A percentile compares a stretch with the other conserved stretches of the same genome.
phyloP scores from a whole-genome alignment of 2,329 filamentous ascomycete species.

The Dendrostoma leiphaemia region DNA sequence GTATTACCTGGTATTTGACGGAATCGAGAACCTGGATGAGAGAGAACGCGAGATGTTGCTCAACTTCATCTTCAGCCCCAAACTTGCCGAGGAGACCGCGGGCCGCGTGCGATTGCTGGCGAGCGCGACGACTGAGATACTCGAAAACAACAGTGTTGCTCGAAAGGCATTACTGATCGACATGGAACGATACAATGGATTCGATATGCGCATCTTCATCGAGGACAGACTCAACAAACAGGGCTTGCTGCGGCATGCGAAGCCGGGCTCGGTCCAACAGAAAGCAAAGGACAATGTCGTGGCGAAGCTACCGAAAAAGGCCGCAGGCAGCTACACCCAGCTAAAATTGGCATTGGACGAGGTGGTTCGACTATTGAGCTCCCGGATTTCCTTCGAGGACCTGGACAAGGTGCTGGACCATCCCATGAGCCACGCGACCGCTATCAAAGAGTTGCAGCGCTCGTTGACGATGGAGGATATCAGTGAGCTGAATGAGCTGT shows the following conservation, averaged over 20 bases:
- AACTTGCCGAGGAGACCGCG: constrained; percentile 8
- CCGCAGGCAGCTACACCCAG: constrained; percentile 21
- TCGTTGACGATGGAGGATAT: constrained; percentile 24
- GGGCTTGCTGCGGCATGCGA: constrained; percentile 20
- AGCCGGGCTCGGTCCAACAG: constrained; percentile 21
- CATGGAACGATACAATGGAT: constrained; percentile 21
- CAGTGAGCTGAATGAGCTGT: constrained; percentile 25
- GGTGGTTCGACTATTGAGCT: constrained; percentile 21
- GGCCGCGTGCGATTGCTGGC: constrained; percentile 22
- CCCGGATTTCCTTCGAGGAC: constrained; percentile 19
- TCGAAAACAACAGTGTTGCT: background rate
- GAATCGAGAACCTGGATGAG: constrained; percentile 23
- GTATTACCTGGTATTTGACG: constrained; percentile 26
- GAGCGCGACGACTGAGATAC: constrained; percentile 19
- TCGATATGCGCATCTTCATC: constrained; percentile 24
- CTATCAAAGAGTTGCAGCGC: constrained; percentile 24
- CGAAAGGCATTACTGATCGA: constrained; percentile 12
- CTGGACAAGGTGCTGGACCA: constrained; percentile 21
- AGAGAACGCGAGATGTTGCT: constrained; percentile 17
- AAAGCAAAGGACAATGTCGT: constrained; percentile 21
- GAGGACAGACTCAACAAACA: constrained; percentile 19
- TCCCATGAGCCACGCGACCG: constrained; percentile 21
- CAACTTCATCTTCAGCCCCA: constrained; percentile 7
- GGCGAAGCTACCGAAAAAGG: constrained; percentile 20
- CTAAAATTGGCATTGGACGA: constrained; percentile 22